Conservation (phyloP, 2,329 filamentous ascomycete species). For the Niveomyces coronatus region DNA sequence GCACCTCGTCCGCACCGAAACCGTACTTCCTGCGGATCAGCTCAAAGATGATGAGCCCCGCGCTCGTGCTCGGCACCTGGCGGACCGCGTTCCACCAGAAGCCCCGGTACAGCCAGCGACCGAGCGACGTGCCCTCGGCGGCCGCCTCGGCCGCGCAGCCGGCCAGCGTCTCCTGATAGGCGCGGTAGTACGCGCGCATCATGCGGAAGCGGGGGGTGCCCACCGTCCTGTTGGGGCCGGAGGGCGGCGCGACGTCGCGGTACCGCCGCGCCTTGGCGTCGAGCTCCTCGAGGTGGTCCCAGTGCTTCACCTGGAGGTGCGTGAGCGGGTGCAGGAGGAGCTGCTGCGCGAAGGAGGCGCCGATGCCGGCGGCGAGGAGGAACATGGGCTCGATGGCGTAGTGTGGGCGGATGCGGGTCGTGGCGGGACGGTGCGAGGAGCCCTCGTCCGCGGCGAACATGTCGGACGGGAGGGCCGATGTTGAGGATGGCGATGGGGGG, state of each 20-base stretch:
- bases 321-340: conserved; percentile 60
- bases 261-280: conserved; percentile 48
- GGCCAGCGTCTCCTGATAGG: conserved; percentile 57
- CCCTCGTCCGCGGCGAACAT: no score
- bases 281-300: conserved; percentile 61
- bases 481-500: no score
- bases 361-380: conserved; percentile 56
- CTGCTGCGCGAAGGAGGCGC: conserved; percentile 60
- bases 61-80: conserved; percentile 67
- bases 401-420: conserved; percentile 55
- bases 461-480: no score
- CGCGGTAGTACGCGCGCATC: conserved; percentile 56
- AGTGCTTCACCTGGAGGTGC: conserved; percentile 62
- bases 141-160: conserved; percentile 49
- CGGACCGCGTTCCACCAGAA: conserved; percentile 64
- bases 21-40: conserved; percentile 64
- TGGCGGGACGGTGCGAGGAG: no score
- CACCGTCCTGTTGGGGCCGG: conserved; percentile 21
- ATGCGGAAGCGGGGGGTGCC: conserved; percentile 42
- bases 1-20: conserved; percentile 48
- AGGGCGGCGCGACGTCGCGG: conserved; percentile 23
- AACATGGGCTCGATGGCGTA: conserved; percentile 68
- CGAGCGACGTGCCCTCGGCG: conserved; percentile 43
- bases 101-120: conserved; percentile 57
- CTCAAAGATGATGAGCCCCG: conserved; percentile 71